phyloP scores from a whole-genome alignment of 2,329 filamentous ascomycete genomes.

The Colletotrichum coccodes region DNA sequence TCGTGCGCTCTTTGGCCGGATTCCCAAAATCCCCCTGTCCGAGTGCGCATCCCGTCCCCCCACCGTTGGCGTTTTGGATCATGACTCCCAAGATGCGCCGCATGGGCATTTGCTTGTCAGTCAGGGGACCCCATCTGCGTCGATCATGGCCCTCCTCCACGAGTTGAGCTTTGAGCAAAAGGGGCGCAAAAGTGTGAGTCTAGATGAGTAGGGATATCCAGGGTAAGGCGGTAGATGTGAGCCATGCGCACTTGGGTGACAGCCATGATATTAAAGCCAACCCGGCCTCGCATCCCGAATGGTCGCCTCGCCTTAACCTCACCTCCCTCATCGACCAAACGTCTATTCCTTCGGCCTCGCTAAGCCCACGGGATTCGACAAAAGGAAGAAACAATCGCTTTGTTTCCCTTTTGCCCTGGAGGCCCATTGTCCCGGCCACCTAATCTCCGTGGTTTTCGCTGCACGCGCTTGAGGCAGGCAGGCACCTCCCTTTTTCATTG shows the following conservation, averaged over 20 bases:
- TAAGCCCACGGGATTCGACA: constrained; percentile 4
- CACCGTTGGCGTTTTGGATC: constrained; percentile 31
- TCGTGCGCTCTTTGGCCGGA: constrained; percentile 25
- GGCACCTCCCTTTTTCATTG: constrained; percentile 22
- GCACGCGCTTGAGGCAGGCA: constrained; percentile 27
- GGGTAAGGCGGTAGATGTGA: constrained; percentile 14
- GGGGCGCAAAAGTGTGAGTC: constrained; percentile 8
- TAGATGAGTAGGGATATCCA: constrained; percentile 23
- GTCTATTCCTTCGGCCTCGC: constrained; percentile 10
- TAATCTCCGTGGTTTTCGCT: constrained; percentile 10
- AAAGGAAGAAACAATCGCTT: constrained; percentile 31
- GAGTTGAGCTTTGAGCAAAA: neutral
- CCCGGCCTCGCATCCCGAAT: constrained; percentile 19
- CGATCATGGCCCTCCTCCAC: constrained; percentile 18
- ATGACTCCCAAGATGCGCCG: constrained; percentile 24
- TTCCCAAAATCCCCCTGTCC: constrained; percentile 28
- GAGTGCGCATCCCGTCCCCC: constrained; percentile 26
- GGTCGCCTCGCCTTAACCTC: constrained; percentile 13
- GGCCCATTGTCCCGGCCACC: constrained; percentile 26
- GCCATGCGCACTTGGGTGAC: neutral
- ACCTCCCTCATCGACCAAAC: constrained; percentile 18
- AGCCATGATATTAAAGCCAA: constrained; percentile 30
- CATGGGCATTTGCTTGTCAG: constrained; percentile 30
- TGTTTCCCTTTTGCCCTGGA: constrained; percentile 25
- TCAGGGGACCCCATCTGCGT: constrained; percentile 23